Evolutionary conservation across 345 rosid genomes (phyloP).

Genomic region (Leavenworthia alabamica): DNA sequence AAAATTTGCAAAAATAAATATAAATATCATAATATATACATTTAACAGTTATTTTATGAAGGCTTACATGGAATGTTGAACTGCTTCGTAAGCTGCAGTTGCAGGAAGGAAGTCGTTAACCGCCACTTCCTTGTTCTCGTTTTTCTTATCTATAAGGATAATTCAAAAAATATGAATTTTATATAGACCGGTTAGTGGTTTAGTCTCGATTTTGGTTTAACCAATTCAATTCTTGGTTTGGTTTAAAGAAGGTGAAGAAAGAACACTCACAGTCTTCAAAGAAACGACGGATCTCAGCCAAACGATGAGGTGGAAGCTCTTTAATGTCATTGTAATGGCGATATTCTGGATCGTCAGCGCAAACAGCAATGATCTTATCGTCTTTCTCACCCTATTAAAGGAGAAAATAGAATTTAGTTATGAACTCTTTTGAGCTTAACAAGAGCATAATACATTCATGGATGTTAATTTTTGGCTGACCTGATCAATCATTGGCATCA

Average conservation of each 20-base stretch:
- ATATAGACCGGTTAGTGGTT: neutral
- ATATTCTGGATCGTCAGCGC: slow-evolving; percentile 98
- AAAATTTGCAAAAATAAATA: no score
- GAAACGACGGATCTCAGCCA: slow-evolving; percentile 97
- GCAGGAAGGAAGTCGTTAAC: slow-evolving; percentile 91
- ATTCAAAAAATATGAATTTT: slow-evolving; percentile 20
- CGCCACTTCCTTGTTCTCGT: slow-evolving; percentile 99
- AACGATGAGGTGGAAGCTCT: slow-evolving; percentile 94
- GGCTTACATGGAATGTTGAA: slow-evolving; percentile 86
- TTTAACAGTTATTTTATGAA: neutral
- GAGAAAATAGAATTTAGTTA: neutral
- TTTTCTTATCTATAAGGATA: slow-evolving; percentile 70
- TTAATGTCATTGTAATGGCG: slow-evolving; percentile 85
- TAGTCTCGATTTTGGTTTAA: neutral
- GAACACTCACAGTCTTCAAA: slow-evolving; percentile 85
- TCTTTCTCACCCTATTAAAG: slow-evolving; percentile 87
- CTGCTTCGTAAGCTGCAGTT: slow-evolving; percentile 61
- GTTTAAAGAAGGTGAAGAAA: neutral
- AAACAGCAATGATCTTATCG: slow-evolving; percentile 97
- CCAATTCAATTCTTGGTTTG: neutral
- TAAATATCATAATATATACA: neutral
- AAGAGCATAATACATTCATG: neutral
- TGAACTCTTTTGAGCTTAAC: neutral
- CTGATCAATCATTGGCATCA: slow-evolving; percentile 99
- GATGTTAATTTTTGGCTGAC: slow-evolving; percentile 32